phyloP scores from a whole-genome alignment of 495 filamentous ascomycete genomes.

The Thozetella sp. region DNA sequence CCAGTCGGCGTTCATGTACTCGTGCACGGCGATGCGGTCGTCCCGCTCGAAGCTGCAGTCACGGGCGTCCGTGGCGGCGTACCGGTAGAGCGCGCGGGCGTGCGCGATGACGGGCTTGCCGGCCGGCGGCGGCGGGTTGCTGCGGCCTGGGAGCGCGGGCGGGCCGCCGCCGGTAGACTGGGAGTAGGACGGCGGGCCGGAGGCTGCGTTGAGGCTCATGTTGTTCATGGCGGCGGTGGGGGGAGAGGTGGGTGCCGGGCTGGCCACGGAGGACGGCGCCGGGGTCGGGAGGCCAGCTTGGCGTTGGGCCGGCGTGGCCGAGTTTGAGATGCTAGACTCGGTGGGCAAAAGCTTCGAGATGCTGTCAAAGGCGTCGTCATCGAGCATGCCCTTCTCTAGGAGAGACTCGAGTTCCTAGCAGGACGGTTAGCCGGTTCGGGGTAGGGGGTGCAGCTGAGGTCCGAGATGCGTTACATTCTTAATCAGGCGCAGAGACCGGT shows the following conservation, averaged over 20 bases:
- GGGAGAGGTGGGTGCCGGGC: constrained; percentile 33
- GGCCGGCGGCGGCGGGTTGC: constrained; percentile 46
- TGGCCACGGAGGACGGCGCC: constrained; percentile 15
- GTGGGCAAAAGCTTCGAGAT: constrained; percentile 75
- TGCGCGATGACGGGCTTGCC: constrained; percentile 62
- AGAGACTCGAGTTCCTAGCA: constrained; percentile 89
- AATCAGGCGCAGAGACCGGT: constrained; percentile 83
- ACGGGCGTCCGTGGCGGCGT: constrained; percentile 73
- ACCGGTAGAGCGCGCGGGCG: constrained; percentile 83
- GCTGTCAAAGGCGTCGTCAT: constrained; percentile 65
- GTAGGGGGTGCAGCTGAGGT: background rate
- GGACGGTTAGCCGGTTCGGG: background rate
- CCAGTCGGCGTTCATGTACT: constrained; percentile 97
- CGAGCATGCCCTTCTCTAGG: constrained; percentile 75
- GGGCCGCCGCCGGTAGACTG: constrained; percentile 52
- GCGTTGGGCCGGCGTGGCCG: constrained; percentile 27
- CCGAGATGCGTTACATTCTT: constrained; percentile 63
- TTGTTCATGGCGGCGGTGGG: constrained; percentile 36
- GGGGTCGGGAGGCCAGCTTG: constrained; percentile 23
- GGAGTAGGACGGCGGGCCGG: constrained; percentile 46
- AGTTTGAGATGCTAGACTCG: constrained; percentile 58
- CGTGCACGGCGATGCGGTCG: constrained; percentile 75
- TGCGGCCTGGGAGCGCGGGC: constrained; percentile 55
- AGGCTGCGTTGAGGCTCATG: constrained; percentile 43
- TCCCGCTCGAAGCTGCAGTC: constrained; percentile 77